Percentiles rank a stretch among this genome's conserved stretches.
phyloP scores from a whole-genome alignment of 2,329 filamentous ascomycete species.

The Colletotrichum sidae region DNA sequence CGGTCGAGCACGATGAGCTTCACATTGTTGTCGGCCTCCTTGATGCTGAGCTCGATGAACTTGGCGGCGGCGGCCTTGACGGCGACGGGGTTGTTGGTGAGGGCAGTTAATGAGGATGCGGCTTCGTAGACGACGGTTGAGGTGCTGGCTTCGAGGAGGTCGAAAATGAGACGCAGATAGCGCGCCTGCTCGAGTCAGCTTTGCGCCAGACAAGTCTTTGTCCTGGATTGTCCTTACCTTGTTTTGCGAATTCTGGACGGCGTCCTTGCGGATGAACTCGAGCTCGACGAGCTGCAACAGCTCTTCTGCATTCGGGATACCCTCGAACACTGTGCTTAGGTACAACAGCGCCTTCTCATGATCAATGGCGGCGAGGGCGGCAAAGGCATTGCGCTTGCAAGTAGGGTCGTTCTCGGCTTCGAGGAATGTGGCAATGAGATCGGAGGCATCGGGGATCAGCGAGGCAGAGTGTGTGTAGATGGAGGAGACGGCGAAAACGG shows the following conservation, averaged over 20 bases:
- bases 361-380: slow-evolving; percentile 88
- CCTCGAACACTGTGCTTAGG: slow-evolving; percentile 89
- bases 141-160: slow-evolving; percentile 90
- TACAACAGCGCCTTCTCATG: slow-evolving; percentile 93
- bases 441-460: slow-evolving; percentile 94
- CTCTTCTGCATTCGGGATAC: slow-evolving; percentile 94
- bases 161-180: slow-evolving; percentile 95
- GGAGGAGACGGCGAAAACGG: slow-evolving; percentile 92
- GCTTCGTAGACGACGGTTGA: slow-evolving; percentile 98
- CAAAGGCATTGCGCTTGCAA: slow-evolving; percentile 98
- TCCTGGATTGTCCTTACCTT: slow-evolving; percentile 70
- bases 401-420: slow-evolving; percentile 92
- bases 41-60: slow-evolving; percentile 96
- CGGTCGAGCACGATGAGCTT: slow-evolving; percentile 98
- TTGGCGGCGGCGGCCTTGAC: slow-evolving; percentile 97
- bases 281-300: slow-evolving; percentile 92
- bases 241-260: slow-evolving; percentile 92
- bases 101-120: slow-evolving; percentile 90
- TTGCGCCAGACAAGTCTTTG: slow-evolving; percentile 3
- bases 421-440: slow-evolving; percentile 90
- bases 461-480: slow-evolving; percentile 92
- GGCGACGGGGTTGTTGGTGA: slow-evolving; percentile 96
- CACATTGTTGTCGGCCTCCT: slow-evolving; percentile 98
- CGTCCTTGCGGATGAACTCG: slow-evolving; percentile 98
- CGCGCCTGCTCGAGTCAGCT: slow-evolving; percentile 69